phyloP scores from a whole-genome alignment of 2,329 filamentous ascomycete genomes.

The Dactylellina cionopaga region DNA sequence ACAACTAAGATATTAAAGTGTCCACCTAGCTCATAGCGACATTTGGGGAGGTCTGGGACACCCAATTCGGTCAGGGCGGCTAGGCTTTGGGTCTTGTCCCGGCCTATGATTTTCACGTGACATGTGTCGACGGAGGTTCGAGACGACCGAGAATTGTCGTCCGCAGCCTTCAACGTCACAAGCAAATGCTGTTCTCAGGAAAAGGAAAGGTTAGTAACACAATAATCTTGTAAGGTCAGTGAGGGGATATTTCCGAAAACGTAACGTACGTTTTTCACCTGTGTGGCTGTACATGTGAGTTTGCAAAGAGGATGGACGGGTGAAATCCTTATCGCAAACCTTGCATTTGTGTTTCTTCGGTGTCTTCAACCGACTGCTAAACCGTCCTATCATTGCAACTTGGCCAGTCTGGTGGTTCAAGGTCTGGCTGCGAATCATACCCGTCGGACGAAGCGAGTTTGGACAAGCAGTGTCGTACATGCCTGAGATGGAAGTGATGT shows the following conservation, averaged over 20 bases:
- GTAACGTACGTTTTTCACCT: conserved; percentile 94
- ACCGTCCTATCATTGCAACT: conserved; percentile 98
- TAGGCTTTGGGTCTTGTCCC: no score
- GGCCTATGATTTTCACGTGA: no score
- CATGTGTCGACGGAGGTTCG: conserved; percentile 91
- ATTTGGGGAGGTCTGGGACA: no score
- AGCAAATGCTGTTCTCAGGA: conserved; percentile 75
- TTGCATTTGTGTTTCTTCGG: conserved; percentile 99
- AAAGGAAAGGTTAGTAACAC: conserved; percentile 12
- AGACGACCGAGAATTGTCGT: conserved; percentile 95
- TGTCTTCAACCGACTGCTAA: conserved; percentile 96
- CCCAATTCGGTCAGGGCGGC: no score
- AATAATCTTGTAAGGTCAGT: conserved; percentile 14
- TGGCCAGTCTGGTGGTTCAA: conserved; percentile 67
- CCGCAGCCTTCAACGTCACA: conserved; percentile 96
- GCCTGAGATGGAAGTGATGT: conserved; percentile 83
- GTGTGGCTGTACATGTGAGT: conserved; percentile 99
- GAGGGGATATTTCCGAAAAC: conserved; percentile 1
- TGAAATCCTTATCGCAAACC: conserved; percentile 97
- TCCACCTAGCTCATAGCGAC: no score
- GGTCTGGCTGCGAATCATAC: conserved; percentile 63
- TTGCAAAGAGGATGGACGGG: conserved; percentile 89
- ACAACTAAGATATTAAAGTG: no score
- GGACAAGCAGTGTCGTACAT: conserved; percentile 44
- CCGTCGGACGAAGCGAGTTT: conserved; percentile 77